phyloP scores from a whole-genome alignment of 1,139 yeast genomes.

The Lodderomyces orthopsilosis region DNA sequence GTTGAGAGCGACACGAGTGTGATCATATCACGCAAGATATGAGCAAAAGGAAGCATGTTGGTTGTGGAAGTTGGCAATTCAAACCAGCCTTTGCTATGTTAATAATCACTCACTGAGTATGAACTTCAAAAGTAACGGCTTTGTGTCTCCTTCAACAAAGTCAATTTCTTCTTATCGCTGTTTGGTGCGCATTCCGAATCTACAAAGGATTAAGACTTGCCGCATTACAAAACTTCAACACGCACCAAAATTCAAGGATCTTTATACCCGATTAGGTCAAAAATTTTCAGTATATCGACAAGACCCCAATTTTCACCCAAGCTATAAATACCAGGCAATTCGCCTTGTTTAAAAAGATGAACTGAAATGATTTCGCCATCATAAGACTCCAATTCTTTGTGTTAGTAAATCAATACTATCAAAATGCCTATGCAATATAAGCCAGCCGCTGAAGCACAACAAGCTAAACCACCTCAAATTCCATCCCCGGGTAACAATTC shows the following conservation, averaged over 20 bases:
- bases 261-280: slow-evolving; percentile 1
- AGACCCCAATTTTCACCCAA: not conserved
- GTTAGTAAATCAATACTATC: too few species aligned
- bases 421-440: slow-evolving; percentile 49
- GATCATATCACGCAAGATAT: too few species aligned
- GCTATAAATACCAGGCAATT: not conserved
- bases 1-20: too few species aligned
- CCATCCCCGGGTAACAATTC: slow-evolving; percentile 62
- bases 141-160: too few species aligned
- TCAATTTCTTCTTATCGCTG: slow-evolving; percentile 3
- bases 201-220: not conserved
- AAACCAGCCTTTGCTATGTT: too few species aligned
- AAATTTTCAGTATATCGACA: not conserved
- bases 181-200: not conserved
- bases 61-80: too few species aligned
- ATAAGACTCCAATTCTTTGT: too few species aligned
- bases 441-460: slow-evolving; percentile 53
- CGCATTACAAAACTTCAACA: not conserved
- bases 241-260: not conserved
- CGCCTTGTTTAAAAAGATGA: not conserved
- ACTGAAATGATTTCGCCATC: too few species aligned
- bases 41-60: too few species aligned
- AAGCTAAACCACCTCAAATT: slow-evolving; percentile 54
- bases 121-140: too few species aligned
- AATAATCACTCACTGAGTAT: too few species aligned